A percentile compares a stretch with the other conserved stretches of the same genome.
Evolutionary conservation across 2,329 filamentous ascomycete genomes (phyloP).

Genomic region (Fusarium sp.): DNA sequence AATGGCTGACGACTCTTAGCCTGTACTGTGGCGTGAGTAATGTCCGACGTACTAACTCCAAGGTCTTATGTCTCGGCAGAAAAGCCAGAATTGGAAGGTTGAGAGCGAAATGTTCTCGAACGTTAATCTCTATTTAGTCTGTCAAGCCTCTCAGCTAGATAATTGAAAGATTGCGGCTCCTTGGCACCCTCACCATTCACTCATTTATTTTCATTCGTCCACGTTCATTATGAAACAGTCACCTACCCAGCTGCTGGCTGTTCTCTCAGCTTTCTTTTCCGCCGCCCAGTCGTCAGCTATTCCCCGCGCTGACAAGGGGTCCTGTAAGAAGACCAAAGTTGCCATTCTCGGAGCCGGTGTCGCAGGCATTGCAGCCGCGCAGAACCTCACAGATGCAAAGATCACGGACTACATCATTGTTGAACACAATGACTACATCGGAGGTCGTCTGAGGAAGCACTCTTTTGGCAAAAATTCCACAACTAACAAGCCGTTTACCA

Average conservation of each 20-base stretch:
- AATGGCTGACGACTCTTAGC: too few species aligned
- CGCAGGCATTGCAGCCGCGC: slow-evolving; percentile 75
- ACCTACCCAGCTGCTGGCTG: slow-evolving; percentile 11
- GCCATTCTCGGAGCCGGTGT: slow-evolving; percentile 69
- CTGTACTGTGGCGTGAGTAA: too few species aligned
- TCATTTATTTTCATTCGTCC: too few species aligned
- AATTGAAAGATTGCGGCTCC: too few species aligned
- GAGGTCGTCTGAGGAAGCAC: slow-evolving; percentile 72
- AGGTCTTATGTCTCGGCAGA: too few species aligned
- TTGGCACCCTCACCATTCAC: too few species aligned
- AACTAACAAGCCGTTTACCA: slow-evolving; percentile 65
- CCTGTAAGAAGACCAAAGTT: slow-evolving; percentile 52
- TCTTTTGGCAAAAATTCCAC: slow-evolving; percentile 67
- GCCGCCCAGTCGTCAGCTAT: not conserved
- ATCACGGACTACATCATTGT: slow-evolving; percentile 76
- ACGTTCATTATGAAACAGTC: slow-evolving; percentile 13
- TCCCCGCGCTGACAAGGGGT: slow-evolving; percentile 9
- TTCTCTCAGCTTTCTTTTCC: slow-evolving; percentile 1
- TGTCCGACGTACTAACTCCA: too few species aligned
- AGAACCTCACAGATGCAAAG: slow-evolving; percentile 73
- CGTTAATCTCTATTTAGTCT: too few species aligned
- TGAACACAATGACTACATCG: slow-evolving; percentile 74
- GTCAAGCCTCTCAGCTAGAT: too few species aligned
- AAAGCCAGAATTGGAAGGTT: too few species aligned
- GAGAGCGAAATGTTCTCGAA: too few species aligned